These are phyloP conservation scores for Trypanosoma conorhini DNA, from an alignment of 208 protist species.

Conservation along the genomic window DNA sequence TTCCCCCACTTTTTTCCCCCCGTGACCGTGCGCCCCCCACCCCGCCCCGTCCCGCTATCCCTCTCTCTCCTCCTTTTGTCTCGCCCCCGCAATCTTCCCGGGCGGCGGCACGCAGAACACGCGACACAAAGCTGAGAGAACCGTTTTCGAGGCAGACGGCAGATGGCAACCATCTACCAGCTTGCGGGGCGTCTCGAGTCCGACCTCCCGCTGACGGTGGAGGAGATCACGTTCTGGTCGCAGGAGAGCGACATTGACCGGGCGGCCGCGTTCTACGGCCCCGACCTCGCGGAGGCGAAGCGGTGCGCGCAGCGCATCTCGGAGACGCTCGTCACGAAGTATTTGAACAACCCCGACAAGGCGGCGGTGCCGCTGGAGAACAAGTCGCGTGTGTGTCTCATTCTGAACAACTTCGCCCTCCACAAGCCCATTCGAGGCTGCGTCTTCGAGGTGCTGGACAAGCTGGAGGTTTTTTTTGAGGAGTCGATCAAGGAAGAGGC, in stretches of 20 bases:
- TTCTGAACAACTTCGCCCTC: conserved; percentile 91
- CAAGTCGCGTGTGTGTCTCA: conserved; percentile 84
- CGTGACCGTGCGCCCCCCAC: neutral
- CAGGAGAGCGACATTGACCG: conserved; percentile 56
- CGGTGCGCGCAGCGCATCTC: conserved; percentile 39
- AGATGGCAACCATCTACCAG: conserved; percentile 41
- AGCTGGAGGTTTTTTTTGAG: conserved; percentile 85
- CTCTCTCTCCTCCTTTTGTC: too few species aligned
- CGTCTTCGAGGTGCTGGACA: conserved; percentile 78
- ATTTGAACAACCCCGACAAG: conserved; percentile 79
- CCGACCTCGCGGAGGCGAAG: conserved; percentile 34
- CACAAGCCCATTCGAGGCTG: conserved; percentile 61
- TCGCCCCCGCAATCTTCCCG: too few species aligned
- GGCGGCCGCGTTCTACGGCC: conserved; percentile 51
- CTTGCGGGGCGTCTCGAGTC: conserved; percentile 57
- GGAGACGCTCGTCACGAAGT: conserved; percentile 55
- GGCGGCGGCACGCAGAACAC: neutral
- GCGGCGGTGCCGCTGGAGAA: conserved; percentile 71
- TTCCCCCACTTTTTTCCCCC: neutral
- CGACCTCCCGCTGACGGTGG: conserved; percentile 36
- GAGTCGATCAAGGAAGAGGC: conserved; percentile 82
- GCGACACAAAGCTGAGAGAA: conserved; percentile 6
- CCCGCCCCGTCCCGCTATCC: too few species aligned
- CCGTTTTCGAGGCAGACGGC: neutral
- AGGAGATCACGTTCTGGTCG: conserved; percentile 75